A percentile compares a stretch with the other conserved stretches of the same genome.
Conservation (phyloP, 495 filamentous ascomycete species). For the Hypoxylon crocopeplum region DNA sequence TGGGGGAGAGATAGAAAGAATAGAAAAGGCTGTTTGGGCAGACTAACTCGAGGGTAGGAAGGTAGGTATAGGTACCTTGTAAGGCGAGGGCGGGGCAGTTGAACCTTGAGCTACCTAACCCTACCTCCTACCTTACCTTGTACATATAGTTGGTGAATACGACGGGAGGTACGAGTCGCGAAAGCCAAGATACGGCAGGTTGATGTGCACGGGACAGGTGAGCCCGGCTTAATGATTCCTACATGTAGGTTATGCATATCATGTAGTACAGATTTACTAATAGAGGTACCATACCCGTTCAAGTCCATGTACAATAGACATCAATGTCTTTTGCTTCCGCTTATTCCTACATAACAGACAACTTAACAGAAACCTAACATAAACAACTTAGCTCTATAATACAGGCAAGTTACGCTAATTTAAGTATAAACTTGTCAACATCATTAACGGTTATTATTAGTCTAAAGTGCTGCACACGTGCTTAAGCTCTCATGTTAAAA, state of each 20-base stretch:
- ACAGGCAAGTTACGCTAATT: no score
- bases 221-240: background rate
- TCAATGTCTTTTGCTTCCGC: no score
- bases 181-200: conserved; percentile 10
- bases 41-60: background rate
- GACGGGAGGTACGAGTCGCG: conserved; percentile 4
- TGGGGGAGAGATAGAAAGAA: conserved; percentile 15
- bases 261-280: background rate
- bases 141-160: background rate
- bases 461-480: background rate
- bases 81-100: conserved; percentile 13
- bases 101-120: conserved; percentile 7
- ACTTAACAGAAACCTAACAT: no score
- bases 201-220: no score
- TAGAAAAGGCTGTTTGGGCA: background rate
- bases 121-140: background rate
- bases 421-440: no score
- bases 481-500: conserved; percentile 12
- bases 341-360: no score
- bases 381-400: no score
- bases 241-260: background rate
- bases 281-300: no score
- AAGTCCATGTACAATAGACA: no score
- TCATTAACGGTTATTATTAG: no score
- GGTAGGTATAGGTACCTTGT: background rate